Base-by-base conservation (phyloP, 2,329 filamentous ascomycete species). In the Triangularia verruculosa region DNA sequence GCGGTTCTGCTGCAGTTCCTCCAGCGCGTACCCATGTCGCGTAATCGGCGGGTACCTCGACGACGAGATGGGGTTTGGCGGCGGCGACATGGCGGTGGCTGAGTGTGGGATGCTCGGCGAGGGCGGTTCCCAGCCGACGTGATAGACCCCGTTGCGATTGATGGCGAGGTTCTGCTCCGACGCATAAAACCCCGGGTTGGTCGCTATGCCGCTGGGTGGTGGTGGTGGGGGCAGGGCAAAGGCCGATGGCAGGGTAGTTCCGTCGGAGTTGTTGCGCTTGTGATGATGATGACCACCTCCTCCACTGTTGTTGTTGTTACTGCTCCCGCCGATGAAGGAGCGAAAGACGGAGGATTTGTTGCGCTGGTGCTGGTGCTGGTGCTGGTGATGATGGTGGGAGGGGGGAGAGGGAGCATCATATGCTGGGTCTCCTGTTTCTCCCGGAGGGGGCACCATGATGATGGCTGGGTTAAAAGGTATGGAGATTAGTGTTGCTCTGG, bases 1-100 rank as follows among this genome's bases (percentile, higher is more conserved):
- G 62, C 82, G 80, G 71, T 87, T 87, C 63, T 83, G 80, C 63
- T 83, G 83, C 52, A 86, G 79, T 72, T 88, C 86, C 57, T 80
- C 80, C 15, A 88, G 77, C 60, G 84, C 81, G 32, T 79, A 58
- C 7, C 34, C 39, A 24, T 28, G 43, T 4, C 25, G 13, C 7
- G 51, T 54, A 2, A 24, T 25, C 11, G 20, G 20, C 12, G 51
- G 22, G 22, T 28, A 54, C 74, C 5, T 79, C 56, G 55, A 64
- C 62, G 77, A 61, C 62, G 39, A 30, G 39, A 52, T 43, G 20
- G 54, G 24, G 12, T 28, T 24, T 9, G 8, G 17, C 4, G 20
- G 51, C 7, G 61, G 1, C 59, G 62, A 4, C 53, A 61, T 6
- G 39, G 15, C 20, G 15, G 32, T 22, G 13, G 17, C 9, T 24